Base-by-base conservation (phyloP, 805 yeast species). In the Torulaspora gathmanii region DNA sequence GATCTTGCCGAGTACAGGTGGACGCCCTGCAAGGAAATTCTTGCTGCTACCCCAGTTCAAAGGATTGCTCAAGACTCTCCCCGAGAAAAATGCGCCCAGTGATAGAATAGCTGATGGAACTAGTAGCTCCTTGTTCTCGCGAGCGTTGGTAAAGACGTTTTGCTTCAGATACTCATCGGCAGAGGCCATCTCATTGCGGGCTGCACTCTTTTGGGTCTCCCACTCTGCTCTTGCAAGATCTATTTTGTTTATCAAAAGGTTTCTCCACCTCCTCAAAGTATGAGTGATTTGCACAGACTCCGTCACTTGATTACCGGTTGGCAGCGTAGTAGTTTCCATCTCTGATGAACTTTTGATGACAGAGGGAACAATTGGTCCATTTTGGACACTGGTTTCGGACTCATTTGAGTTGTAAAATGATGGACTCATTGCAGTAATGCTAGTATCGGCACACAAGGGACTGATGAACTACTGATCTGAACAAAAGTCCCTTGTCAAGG, bases 91-190 rank as follows among this genome's bases (percentile, higher is more conserved):
- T 3, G 62, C 60, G 10, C 64, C 60, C 1, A 60, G 42, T 1
- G 68, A 53, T 4, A 54, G 28, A 10, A 57, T 46, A 4, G 60
- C 19, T 6, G 64, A 54, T 3, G 67, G 65, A 5, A 61, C 58
- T 4, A 63, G 19, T 7, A 49, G 34, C 28, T 58, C 54, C 11
- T 50, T 37, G 30, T 46, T 54, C 41, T 64, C 69, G 17, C 38
- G 29, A 7, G 45, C 30, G 38, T 58, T 52, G 29, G 50, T 56
- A n/a, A 61, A 52, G 11, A 63, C 44, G 13, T 56, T 53, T 4
- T 50, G 26, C 10, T 44, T 27, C 29, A 55, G 33, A 36, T 55
- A 59, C 9, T 51, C 45, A 35, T 41, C 38, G 19, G 44, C 40
- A 12, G 52, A 46, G 11, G 44, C 42, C 17, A 44, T 27, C 26